Percentiles rank a stretch among this genome's conserved stretches.
Conservation (phyloP, 306 rosid species). For the Cucumis cinereus region DNA sequence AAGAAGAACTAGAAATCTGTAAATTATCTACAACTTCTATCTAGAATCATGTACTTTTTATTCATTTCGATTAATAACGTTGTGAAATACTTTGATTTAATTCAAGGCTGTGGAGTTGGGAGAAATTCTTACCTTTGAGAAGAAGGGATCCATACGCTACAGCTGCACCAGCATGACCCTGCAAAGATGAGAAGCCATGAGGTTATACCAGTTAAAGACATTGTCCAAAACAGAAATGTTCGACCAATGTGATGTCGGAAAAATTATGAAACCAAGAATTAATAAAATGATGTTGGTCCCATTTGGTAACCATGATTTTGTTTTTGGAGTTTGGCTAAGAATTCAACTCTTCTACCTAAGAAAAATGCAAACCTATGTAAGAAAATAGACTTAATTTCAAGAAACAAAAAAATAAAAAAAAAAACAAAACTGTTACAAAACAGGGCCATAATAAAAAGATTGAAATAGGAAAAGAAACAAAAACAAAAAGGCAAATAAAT, state of each 20-base stretch:
- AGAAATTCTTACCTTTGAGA: constrained; percentile 48
- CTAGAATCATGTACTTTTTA: background rate
- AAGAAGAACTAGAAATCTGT: background rate
- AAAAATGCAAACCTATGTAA: too few species aligned
- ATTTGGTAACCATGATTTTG: too few species aligned
- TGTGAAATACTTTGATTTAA: background rate
- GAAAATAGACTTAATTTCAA: too few species aligned
- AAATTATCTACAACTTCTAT: background rate
- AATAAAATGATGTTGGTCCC: background rate
- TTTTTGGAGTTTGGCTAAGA: too few species aligned
- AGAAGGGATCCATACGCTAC: constrained; percentile 92
- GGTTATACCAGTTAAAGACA: background rate
- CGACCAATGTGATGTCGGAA: background rate
- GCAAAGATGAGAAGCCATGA: constrained; percentile 7
- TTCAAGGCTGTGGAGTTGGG: background rate
- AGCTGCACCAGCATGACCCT: constrained; percentile 95
- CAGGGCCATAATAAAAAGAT: background rate
- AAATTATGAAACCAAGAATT: background rate
- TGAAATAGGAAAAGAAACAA: background rate
- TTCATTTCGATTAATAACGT: background rate
- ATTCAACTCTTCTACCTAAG: too few species aligned
- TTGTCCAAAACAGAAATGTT: background rate
- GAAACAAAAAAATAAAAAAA: too few species aligned
- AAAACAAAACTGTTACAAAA: too few species aligned
- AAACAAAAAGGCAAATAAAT: background rate